Percentiles rank a stretch among this genome's conserved stretches.
phyloP scores from a whole-genome alignment of 179 eudicot genomes.

The Gypsophila paniculata region DNA sequence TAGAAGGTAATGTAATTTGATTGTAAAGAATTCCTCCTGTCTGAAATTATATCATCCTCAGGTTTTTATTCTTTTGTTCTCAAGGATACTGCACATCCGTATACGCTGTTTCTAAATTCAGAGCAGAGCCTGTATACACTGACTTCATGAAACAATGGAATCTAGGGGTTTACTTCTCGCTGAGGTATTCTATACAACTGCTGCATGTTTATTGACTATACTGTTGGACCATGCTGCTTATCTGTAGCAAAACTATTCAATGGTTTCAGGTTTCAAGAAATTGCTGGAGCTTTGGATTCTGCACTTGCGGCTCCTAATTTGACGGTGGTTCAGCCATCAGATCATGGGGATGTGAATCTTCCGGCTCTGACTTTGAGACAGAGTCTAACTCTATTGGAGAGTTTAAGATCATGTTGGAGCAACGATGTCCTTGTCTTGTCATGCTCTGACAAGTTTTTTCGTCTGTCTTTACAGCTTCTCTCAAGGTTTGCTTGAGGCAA shows the following conservation, averaged over 20 bases:
- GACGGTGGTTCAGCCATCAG: slow-evolving; percentile 38
- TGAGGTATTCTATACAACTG: slow-evolving; percentile 53
- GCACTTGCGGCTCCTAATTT: slow-evolving; percentile 55
- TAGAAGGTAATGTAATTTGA: slow-evolving; percentile 61
- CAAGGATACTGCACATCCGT: slow-evolving; percentile 81
- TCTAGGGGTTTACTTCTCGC: slow-evolving; percentile 86
- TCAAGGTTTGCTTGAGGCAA: slow-evolving; percentile 43
- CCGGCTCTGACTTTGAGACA: slow-evolving; percentile 56
- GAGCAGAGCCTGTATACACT: slow-evolving; percentile 70
- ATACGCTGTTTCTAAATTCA: slow-evolving; percentile 67
- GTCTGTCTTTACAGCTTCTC: slow-evolving; percentile 81
- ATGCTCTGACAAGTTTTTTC: slow-evolving; percentile 86
- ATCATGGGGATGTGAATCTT: slow-evolving; percentile 34
- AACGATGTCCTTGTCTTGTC: slow-evolving; percentile 80
- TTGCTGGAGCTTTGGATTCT: slow-evolving; percentile 92
- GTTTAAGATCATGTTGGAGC: slow-evolving; percentile 91
- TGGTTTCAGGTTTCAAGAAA: slow-evolving; percentile 86
- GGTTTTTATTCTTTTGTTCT: slow-evolving; percentile 32
- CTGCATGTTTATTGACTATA: background rate
- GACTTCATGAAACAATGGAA: slow-evolving; percentile 99
- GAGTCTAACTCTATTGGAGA: slow-evolving; percentile 65
- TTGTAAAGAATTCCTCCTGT: background rate
- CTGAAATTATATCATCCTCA: slow-evolving; percentile 4
- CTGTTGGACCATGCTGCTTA: background rate
- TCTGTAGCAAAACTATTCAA: slow-evolving; percentile 12